phyloP scores from a whole-genome alignment of 2,329 filamentous ascomycete genomes.

The Hypoxylon sp. region DNA sequence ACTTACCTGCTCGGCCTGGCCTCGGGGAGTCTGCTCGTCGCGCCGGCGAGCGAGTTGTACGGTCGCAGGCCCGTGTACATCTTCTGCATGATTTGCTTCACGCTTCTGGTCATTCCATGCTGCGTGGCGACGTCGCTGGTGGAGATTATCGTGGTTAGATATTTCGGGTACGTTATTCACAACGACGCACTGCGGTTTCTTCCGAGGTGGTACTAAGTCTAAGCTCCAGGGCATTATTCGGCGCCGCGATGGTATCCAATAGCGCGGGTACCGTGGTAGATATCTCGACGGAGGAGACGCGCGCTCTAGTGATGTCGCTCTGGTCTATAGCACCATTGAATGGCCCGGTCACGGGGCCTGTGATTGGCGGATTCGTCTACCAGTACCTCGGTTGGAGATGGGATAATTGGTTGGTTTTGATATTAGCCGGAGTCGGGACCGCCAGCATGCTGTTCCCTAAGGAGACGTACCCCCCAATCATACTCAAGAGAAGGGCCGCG shows the following conservation, averaged over 20 bases:
- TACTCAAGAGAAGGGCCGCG: conserved; percentile 75
- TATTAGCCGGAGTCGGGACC: conserved; percentile 74
- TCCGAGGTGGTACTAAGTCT: conserved; percentile 49
- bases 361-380: conserved; percentile 85
- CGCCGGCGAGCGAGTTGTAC: conserved; percentile 79
- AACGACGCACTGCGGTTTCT: not conserved
- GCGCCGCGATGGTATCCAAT: conserved; percentile 85
- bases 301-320: conserved; percentile 84
- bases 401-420: conserved; percentile 85
- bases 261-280: conserved; percentile 86
- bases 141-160: conserved; percentile 77
- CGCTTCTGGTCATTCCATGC: conserved; percentile 77
- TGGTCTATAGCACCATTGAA: conserved; percentile 90
- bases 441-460: conserved; percentile 69
- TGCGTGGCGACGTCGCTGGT: conserved; percentile 76
- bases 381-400: conserved; percentile 88
- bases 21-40: conserved; percentile 76
- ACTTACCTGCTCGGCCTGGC: conserved; percentile 83
- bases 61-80: conserved; percentile 78
- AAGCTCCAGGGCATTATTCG: conserved; percentile 69
- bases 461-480: conserved; percentile 81
- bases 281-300: conserved; percentile 82
- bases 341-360: conserved; percentile 68
- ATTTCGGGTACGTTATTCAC: conserved; percentile 69
- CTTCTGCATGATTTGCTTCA: conserved; percentile 72